These are phyloP conservation scores for Trichophyton simii DNA, from an alignment of 2,329 filamentous ascomycete genomes.

Conservation along the genomic window DNA sequence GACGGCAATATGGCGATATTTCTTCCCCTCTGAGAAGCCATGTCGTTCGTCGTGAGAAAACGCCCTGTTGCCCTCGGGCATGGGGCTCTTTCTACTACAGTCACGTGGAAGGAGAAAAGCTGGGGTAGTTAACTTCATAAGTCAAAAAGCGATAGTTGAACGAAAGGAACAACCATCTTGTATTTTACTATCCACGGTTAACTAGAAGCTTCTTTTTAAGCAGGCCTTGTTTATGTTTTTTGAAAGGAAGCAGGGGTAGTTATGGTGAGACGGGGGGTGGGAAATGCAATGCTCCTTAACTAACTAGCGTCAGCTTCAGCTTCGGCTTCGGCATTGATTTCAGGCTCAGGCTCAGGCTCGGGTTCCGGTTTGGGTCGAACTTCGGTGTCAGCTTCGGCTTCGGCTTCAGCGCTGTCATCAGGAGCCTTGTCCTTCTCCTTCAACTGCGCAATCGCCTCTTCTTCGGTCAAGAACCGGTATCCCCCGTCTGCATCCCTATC, in stretches of 20 bases:
- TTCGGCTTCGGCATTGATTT: too few relatives aligned
- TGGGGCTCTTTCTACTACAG: background rate
- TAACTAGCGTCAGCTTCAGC: too few relatives aligned
- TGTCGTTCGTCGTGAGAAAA: background rate
- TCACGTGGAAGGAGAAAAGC: background rate
- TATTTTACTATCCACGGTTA: background rate
- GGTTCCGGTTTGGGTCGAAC: too few relatives aligned
- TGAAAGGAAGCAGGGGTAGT: background rate
- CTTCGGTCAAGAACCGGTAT: background rate
- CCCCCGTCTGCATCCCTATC: conserved; percentile 7
- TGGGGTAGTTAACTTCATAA: background rate
- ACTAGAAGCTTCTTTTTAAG: background rate
- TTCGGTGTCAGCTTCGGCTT: background rate
- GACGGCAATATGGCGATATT: background rate
- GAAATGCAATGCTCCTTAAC: background rate
- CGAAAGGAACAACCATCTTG: background rate
- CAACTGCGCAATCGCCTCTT: too few relatives aligned
- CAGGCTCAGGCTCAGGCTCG: too few relatives aligned
- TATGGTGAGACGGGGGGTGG: background rate
- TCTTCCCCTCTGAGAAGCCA: background rate
- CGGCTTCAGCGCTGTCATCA: too few relatives aligned
- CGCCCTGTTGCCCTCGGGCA: background rate
- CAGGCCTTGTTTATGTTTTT: background rate
- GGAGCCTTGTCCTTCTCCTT: background rate
- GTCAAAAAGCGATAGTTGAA: too few relatives aligned